Base-by-base conservation (phyloP, 2,329 filamentous ascomycete species). In the Colletotrichum gigasporum region DNA sequence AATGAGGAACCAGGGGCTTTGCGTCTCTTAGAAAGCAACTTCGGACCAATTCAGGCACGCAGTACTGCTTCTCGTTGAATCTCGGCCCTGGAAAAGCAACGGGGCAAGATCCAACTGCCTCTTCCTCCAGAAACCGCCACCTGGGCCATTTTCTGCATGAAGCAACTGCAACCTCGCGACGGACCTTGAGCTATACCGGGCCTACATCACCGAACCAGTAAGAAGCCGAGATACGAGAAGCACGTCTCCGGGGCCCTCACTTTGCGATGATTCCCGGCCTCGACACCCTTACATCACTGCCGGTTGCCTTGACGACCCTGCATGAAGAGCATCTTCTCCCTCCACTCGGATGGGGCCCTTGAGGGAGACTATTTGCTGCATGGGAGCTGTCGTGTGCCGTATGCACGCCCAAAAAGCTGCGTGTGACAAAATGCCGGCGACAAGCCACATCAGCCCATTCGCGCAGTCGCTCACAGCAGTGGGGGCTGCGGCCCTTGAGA, bases 391-490 rank as follows among this genome's bases (percentile, higher is more conserved):
- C 18, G 42, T 37, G 52, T 42, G 51, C 42, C 32, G 14, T 30
- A 39, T 52, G 52, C 51, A 60, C 14, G 34, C 16, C 26, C 18
- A 18, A 54, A 37, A 53, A 47, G 9, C 22, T 52, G 60, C 32
- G 39, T 59, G 37, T 52, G 59, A 47, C 39, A 52, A 45, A n/a
- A 58, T 30, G 44, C n/a, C 22, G 26, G 32, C 34, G 53, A 51
- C 39, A n/a, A 52, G 47, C 30, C 10, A 44, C 10, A 52, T 45
- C 60, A 47, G 60, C 44, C 32, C 45, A 63, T 59, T 47, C 24
- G 45, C 54, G 54, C 54, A 63, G 60, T 14, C 39, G 32, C 20
- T 59, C 54, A 30, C 24, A 47, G 54, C 39, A 45, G 59, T 20
- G 37, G 53, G 60, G 22, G 7, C 20, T 50, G 28, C n/a, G 5